Base-by-base conservation (phyloP, 805 yeast species). In the Suhomyces vadensis region DNA sequence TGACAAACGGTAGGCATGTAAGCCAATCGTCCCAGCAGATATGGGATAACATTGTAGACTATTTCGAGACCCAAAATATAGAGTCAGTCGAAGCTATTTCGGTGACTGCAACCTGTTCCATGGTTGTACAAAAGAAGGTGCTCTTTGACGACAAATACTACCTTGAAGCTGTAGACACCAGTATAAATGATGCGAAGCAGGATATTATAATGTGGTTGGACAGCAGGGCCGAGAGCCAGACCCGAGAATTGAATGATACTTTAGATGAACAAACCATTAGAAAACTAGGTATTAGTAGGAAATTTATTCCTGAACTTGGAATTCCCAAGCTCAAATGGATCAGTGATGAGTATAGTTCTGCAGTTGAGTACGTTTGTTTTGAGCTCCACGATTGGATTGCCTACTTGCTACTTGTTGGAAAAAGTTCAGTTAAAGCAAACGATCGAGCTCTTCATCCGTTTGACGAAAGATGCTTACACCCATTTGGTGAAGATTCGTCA, bases 121-220 rank as follows among this genome's bases (percentile, higher is more conserved):
- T 79, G 68, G 84, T 76, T 8, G 77, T 79, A 1, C 58, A 67
- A 53, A 51, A 54, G 43, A 55, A 54, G 23, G 44, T 51, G 2
- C 31, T 29, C 1, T 42, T 41, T 1, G 47, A 45, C 2, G 55
- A 53, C 7, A 39, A 42, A 14, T 41, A 60, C 11, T 51, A 37
- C 16, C 74, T 77, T 11, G 58, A 50, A 33, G 61, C 75, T 4
- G 68, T 66, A 25, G 56, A 64, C 37, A 13, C 13, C 16, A 58
- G 54, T 6, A 41, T 44, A 31, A 35, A 43, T 1, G 52, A 52
- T 11, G 41, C 39, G 14, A 50, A 36, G 25, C 46, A 36, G 4
- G 77, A 77, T 49, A 67, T 80, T 3, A 63, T 81, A 4, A 66
- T 81, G 39, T 81, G 86, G 85, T 81, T 81, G 85, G 85, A 81